phyloP scores from a whole-genome alignment of 2,329 filamentous ascomycete species.

The Exserohilum rostratum region DNA sequence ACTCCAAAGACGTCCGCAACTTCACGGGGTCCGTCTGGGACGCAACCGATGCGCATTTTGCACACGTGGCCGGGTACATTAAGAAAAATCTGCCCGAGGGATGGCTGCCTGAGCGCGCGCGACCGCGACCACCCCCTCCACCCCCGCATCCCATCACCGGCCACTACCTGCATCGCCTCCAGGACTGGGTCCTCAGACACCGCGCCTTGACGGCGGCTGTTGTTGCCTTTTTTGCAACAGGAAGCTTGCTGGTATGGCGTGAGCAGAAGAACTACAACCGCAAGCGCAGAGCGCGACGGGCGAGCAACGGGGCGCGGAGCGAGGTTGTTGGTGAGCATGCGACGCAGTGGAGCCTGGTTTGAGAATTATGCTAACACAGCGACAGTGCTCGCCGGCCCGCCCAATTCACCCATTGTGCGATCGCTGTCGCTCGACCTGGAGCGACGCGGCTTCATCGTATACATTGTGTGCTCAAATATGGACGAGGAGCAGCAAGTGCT shows the following conservation, averaged over 20 bases:
- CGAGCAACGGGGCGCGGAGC: conserved; percentile 80
- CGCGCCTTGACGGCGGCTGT: conserved; percentile 75
- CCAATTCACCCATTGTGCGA: conserved; percentile 80
- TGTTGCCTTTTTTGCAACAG: conserved; percentile 72
- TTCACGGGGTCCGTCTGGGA: conserved; percentile 78
- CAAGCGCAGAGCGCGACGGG: conserved; percentile 77
- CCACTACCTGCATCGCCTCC: conserved; percentile 62
- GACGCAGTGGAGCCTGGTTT: background rate
- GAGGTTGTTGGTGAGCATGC: conserved; percentile 70
- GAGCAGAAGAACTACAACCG: conserved; percentile 64
- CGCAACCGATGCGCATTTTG: conserved; percentile 80
- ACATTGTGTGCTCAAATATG: conserved; percentile 81
- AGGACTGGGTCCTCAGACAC: conserved; percentile 75
- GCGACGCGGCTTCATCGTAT: conserved; percentile 90
- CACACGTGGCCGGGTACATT: conserved; percentile 72
- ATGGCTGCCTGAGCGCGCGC: conserved; percentile 75
- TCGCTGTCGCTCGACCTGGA: conserved; percentile 87
- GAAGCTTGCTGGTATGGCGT: conserved; percentile 62
- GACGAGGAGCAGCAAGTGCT: conserved; percentile 85
- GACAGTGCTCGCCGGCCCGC: conserved; percentile 84
- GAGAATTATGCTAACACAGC: conserved; percentile 14
- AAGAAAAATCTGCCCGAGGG: conserved; percentile 69
- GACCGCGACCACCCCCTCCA: conserved; percentile 60
- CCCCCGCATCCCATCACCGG: conserved; percentile 52
- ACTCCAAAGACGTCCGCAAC: conserved; percentile 69